These are phyloP conservation scores for Talaromyces sp. DNA, from an alignment of 2,329 filamentous ascomycete genomes.

Conservation along the genomic window DNA sequence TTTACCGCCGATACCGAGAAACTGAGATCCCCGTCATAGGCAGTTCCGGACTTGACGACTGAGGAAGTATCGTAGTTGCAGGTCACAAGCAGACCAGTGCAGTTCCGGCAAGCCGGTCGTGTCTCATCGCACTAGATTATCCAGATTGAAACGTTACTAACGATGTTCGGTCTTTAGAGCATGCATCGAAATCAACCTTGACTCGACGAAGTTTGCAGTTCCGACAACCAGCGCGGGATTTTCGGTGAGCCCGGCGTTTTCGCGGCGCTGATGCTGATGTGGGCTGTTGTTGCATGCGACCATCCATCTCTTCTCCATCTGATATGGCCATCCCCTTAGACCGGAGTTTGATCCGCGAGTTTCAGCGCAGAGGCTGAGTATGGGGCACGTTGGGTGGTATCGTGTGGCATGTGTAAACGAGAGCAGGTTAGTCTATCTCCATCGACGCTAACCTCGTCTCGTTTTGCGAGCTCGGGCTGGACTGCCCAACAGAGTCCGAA, in stretches of 20 bases:
- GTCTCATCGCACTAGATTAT: slow-evolving; percentile 51
- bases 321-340: background rate
- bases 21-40: background rate
- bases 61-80: slow-evolving; percentile 15
- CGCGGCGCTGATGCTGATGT: slow-evolving; percentile 1
- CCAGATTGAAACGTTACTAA: background rate
- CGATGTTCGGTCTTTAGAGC: background rate
- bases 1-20: slow-evolving; percentile 4
- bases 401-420: background rate
- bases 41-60: background rate
- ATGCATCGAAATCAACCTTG: slow-evolving; percentile 1
- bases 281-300: background rate
- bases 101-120: slow-evolving; percentile 48
- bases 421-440: background rate
- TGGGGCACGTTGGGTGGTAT: background rate
- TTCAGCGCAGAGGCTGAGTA: background rate
- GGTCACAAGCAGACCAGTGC: slow-evolving; percentile 37
- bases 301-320: background rate
- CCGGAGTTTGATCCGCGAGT: background rate
- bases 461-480: background rate
- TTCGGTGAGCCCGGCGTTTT: slow-evolving; percentile 39
- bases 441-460: background rate
- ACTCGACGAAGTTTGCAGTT: slow-evolving; percentile 43
- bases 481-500: background rate
- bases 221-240: slow-evolving; percentile 51